Evolutionary conservation across 1,284 basidiomycete species (phyloP).

Genomic region (Porogramme epimiltina): DNA sequence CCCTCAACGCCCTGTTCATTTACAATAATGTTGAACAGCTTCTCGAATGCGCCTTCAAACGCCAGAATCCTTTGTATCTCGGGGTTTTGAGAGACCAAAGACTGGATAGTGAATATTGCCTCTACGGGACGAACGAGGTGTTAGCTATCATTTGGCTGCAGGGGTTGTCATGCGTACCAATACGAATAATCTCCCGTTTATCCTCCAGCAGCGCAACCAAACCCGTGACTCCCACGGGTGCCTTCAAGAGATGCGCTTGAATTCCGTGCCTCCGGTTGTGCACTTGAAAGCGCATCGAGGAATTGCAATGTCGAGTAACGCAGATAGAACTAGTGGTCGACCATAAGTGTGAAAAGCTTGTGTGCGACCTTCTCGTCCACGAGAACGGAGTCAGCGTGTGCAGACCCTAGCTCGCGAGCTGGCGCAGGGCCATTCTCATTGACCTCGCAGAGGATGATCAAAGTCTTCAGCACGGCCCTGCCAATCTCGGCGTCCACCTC

Average conservation of each 20-base stretch:
- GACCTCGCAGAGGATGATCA: conserved; percentile 76
- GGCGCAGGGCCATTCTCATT: conserved; percentile 45
- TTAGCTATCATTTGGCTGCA: too few relatives aligned
- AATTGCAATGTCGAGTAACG: conserved; percentile 88
- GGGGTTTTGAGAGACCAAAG: conserved; percentile 82
- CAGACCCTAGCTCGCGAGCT: conserved; percentile 68
- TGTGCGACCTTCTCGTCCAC: conserved; percentile 74
- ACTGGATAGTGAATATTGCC: conserved; percentile 82
- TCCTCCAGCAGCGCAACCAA: conserved; percentile 80
- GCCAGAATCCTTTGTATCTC: conserved; percentile 98
- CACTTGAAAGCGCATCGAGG: conserved; percentile 76
- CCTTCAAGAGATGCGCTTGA: conserved; percentile 88
- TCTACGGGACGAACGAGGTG: conserved; percentile 52
- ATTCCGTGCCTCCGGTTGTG: conserved; percentile 79
- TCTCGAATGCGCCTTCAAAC: conserved; percentile 97
- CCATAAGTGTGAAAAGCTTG: conserved; percentile 78
- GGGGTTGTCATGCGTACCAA: conserved; percentile 76
- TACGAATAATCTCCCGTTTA: conserved; percentile 81
- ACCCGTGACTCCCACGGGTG: conserved; percentile 72
- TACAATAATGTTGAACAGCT: conserved; percentile 86
- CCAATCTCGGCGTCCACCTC: conserved; percentile 88
- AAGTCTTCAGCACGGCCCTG: conserved; percentile 87
- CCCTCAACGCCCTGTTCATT: conserved; percentile 93
- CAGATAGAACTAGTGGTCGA: conserved; percentile 79
- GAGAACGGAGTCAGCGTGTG: conserved; percentile 74